A percentile compares a stretch with the other conserved stretches of the same genome.
These are phyloP conservation scores for Microsporum canis DNA, from an alignment of 2,329 filamentous ascomycete genomes.

Conservation along the genomic window DNA sequence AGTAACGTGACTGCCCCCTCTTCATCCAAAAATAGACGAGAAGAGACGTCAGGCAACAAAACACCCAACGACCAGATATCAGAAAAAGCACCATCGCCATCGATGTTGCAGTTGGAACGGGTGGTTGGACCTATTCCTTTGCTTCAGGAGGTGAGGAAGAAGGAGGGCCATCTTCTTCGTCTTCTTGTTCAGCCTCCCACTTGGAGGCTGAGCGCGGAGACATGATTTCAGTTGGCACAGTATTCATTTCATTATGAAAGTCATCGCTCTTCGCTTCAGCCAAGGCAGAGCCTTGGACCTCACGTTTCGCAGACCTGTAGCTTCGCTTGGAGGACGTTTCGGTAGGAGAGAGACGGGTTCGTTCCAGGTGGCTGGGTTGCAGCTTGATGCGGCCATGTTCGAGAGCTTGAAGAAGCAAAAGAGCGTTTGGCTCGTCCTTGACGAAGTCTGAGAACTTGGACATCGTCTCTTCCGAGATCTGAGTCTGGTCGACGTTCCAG, in stretches of 20 bases:
- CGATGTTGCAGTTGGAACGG: background rate
- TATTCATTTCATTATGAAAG: constrained; percentile 9
- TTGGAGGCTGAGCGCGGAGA: constrained; percentile 5
- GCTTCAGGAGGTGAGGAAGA: background rate
- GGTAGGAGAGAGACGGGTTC: constrained; percentile 23
- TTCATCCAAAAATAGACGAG: background rate
- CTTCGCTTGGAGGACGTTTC: constrained; percentile 21
- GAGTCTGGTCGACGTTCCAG: constrained; percentile 26
- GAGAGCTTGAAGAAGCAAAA: constrained; percentile 27
- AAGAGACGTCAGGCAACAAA: background rate
- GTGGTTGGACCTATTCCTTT: background rate
- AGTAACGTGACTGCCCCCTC: background rate
- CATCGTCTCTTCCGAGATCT: constrained; percentile 29
- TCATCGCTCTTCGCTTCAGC: constrained; percentile 5
- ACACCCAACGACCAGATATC: background rate
- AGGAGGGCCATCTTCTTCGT: background rate
- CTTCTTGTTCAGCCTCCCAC: background rate
- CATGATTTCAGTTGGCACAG: constrained; percentile 15
- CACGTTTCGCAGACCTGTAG: constrained; percentile 8
- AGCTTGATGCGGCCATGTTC: constrained; percentile 27
- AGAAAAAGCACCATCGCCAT: background rate
- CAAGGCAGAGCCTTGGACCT: background rate
- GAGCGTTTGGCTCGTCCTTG: constrained; percentile 25
- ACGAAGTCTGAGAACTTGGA: constrained; percentile 29
- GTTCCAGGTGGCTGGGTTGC: constrained; percentile 26